A percentile compares a stretch with the other conserved stretches of the same genome.
Conservation (phyloP, 2,329 filamentous ascomycete genomes). For the Talaromyces sp. region DNA sequence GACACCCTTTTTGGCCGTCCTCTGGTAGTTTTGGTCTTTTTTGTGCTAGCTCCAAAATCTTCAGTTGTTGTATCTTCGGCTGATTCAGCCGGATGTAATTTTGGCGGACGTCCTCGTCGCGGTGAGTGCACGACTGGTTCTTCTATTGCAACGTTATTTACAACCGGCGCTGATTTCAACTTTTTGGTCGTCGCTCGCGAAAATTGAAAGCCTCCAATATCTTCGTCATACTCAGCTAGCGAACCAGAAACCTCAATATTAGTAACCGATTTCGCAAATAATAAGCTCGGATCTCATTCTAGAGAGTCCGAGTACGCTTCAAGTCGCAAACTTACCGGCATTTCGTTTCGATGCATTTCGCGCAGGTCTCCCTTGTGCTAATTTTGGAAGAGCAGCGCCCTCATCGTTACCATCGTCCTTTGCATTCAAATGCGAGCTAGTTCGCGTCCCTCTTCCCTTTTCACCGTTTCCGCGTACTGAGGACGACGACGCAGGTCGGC, state of each 20-base stretch:
- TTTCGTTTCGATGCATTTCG: slow-evolving; percentile 39
- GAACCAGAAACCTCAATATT: not conserved
- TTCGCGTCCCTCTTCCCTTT: slow-evolving; percentile 22
- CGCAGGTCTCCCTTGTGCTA: slow-evolving; percentile 24
- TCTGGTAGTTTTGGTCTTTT: slow-evolving; percentile 26
- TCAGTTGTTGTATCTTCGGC: slow-evolving; percentile 18
- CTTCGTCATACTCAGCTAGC: slow-evolving; percentile 60
- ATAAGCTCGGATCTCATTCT: not conserved
- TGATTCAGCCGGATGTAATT: slow-evolving; percentile 43
- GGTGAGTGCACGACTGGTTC: slow-evolving; percentile 32
- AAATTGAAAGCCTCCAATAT: slow-evolving; percentile 75
- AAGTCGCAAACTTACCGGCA: slow-evolving; percentile 35
- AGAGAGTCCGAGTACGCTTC: not conserved
- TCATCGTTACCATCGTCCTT: slow-evolving; percentile 29
- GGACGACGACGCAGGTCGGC: slow-evolving; percentile 33
- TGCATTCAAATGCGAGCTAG: slow-evolving; percentile 36
- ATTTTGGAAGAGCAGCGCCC: slow-evolving; percentile 18
- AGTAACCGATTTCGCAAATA: not conserved
- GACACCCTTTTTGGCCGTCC: slow-evolving; percentile 24
- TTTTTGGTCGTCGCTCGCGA: slow-evolving; percentile 65
- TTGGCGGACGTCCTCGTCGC: slow-evolving; percentile 39
- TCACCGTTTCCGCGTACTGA: slow-evolving; percentile 14
- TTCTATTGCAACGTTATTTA: slow-evolving; percentile 39
- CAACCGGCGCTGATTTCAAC: slow-evolving; percentile 46
- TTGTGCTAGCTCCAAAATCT: slow-evolving; percentile 16